Evolutionary conservation across 768 basidiomycete species (phyloP).

Genomic region (Leucocoprinus sp.): DNA sequence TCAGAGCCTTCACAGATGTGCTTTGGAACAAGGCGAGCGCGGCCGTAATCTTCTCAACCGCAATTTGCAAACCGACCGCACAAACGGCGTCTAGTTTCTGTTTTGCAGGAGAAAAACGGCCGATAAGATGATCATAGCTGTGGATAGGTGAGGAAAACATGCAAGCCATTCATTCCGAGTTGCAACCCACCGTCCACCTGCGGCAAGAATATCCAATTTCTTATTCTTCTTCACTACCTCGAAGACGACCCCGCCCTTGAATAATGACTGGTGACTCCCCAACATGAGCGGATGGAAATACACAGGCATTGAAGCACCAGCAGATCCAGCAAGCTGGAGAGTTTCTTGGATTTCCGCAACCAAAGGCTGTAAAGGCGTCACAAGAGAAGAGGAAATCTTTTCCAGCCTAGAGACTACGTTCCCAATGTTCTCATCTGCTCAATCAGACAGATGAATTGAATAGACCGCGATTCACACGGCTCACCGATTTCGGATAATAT

Average conservation of each 20-base stretch:
- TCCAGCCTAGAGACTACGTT: conserved; percentile 47
- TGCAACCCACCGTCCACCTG: conserved; percentile 62
- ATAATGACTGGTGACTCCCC: conserved; percentile 51
- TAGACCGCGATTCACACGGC: conserved; percentile 12
- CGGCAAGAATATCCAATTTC: conserved; percentile 62
- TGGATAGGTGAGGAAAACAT: neutral
- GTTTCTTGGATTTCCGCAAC: conserved; percentile 58
- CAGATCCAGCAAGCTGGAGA: conserved; percentile 46
- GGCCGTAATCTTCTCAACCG: conserved; percentile 68
- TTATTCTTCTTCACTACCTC: conserved; percentile 66
- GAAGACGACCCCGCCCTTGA: conserved; percentile 68
- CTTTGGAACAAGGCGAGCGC: conserved; percentile 65
- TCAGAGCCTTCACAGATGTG: conserved; percentile 55
- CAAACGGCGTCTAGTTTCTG: conserved; percentile 46
- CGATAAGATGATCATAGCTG: conserved; percentile 70
- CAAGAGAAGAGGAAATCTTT: conserved; percentile 47
- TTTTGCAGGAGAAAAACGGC: conserved; percentile 48
- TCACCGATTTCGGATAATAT: conserved; percentile 53
- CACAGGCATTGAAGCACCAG: conserved; percentile 58
- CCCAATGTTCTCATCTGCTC: conserved; percentile 56
- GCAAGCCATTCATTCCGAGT: conserved; percentile 1
- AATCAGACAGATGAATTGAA: neutral
- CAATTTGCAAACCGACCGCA: conserved; percentile 70
- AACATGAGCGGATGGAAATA: conserved; percentile 71
- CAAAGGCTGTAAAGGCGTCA: conserved; percentile 37